Evolutionary conservation across 495 filamentous ascomycete species (phyloP).

Genomic region (Pseudomonodictys pantanalensis): DNA sequence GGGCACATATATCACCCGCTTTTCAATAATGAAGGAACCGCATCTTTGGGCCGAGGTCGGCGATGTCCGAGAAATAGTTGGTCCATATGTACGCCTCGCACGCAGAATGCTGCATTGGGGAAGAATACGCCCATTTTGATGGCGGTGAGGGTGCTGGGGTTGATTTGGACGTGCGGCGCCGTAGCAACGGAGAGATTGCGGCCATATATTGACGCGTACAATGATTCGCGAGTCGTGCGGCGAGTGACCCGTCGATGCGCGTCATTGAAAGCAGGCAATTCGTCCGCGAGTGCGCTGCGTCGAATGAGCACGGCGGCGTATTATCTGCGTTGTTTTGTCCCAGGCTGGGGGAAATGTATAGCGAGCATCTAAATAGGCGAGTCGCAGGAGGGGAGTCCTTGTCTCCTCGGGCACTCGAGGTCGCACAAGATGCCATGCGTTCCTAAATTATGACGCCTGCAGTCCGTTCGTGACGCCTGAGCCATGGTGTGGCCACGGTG

Average conservation of each 20-base stretch:
- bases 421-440: conserved; percentile 7
- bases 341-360: conserved; percentile 12
- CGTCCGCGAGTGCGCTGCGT: conserved; percentile 5
- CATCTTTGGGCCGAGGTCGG: conserved; percentile 8
- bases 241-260: conserved; percentile 28
- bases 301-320: no score
- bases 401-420: not conserved
- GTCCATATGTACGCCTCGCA: conserved; percentile 3
- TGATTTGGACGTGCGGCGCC: conserved; percentile 25
- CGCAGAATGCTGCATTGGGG: not conserved
- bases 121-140: not conserved
- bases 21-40: no score
- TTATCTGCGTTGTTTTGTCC: not conserved
- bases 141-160: conserved; percentile 13
- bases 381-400: not conserved
- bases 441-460: conserved; percentile 1
- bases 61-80: conserved; percentile 15
- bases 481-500: no score
- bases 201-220: not conserved
- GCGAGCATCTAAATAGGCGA: conserved; percentile 11
- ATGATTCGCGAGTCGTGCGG: conserved; percentile 21
- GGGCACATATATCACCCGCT: conserved; percentile 1
- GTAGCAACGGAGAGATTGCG: not conserved
- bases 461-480: no score
- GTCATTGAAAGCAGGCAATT: conserved; percentile 26